A percentile compares a stretch with the other conserved stretches of the same genome.
phyloP scores from a whole-genome alignment of 2,329 filamentous ascomycete species.

The Penicillium nordicum region DNA sequence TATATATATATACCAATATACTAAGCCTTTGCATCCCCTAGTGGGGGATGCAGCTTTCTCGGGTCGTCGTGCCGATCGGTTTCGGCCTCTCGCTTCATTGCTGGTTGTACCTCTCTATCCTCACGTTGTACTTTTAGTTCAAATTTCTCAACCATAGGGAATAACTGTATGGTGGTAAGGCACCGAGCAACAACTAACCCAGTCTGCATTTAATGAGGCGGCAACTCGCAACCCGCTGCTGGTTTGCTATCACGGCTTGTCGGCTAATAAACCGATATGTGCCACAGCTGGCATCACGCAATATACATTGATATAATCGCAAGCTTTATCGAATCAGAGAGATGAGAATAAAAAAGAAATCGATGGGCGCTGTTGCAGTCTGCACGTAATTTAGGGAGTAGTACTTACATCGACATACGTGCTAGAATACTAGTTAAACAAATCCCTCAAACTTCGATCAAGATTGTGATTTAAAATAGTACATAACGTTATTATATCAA shows the following conservation, averaged over 20 bases:
- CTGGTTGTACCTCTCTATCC: too few species aligned
- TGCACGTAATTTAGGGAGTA: background rate
- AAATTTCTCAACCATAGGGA: too few species aligned
- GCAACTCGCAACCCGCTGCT: too few species aligned
- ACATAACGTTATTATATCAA: background rate
- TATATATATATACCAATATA: conserved; percentile 15
- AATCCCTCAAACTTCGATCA: too few species aligned
- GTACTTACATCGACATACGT: background rate
- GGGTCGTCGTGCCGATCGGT: conserved; percentile 14
- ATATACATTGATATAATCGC: background rate
- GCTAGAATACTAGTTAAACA: too few species aligned
- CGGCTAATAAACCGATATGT: background rate
- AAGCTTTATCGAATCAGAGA: background rate
- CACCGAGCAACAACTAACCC: too few species aligned
- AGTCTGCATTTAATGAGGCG: too few species aligned
- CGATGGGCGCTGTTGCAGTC: too few species aligned
- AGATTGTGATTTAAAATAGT: too few species aligned
- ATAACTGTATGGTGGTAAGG: too few species aligned
- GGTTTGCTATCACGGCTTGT: background rate
- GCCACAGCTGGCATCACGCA: background rate
- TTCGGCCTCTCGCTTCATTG: background rate
- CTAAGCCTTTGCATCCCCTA: background rate
- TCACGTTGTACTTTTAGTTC: too few species aligned
- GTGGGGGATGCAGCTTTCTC: background rate
- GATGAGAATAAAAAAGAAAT: background rate